Percentiles rank a stretch among this genome's conserved stretches.
Conservation (phyloP, 257 asterid species). For the Leptodermis oblonga region DNA sequence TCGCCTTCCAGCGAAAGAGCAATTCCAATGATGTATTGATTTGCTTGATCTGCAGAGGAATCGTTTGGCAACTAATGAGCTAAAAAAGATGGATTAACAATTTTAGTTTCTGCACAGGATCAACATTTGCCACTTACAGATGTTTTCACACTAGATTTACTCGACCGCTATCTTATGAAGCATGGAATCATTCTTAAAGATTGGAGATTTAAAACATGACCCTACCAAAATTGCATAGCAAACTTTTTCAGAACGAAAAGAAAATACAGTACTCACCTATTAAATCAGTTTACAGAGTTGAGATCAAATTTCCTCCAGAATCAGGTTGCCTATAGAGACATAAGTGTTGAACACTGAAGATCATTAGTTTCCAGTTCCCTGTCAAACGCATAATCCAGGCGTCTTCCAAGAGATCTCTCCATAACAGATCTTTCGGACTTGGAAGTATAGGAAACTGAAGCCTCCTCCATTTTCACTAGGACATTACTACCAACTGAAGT, state of each 20-base stretch:
- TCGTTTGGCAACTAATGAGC: background rate
- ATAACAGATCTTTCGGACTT: constrained; percentile 28
- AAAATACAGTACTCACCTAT: constrained; percentile 25
- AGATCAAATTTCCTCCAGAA: constrained; percentile 29
- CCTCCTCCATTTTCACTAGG: constrained; percentile 22
- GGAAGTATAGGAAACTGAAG: constrained; percentile 21
- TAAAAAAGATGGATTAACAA: background rate
- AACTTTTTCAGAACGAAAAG: background rate
- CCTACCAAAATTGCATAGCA: too few relatives aligned
- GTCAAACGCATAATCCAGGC: constrained; percentile 57
- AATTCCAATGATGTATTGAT: background rate
- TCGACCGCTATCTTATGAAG: too few relatives aligned
- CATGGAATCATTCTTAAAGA: background rate
- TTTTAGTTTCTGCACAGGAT: background rate
- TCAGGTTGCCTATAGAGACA: constrained; percentile 27
- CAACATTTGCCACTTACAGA: background rate
- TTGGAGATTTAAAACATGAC: too few relatives aligned
- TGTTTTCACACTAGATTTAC: too few relatives aligned
- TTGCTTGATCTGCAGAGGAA: constrained; percentile 5
- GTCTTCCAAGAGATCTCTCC: constrained; percentile 50
- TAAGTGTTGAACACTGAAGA: constrained; percentile 32
- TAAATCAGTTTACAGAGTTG: constrained; percentile 32
- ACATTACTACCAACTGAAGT: constrained; percentile 21
- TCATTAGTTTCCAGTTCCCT: constrained; percentile 48
- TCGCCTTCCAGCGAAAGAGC: background rate